Evolutionary conservation across 768 basidiomycete species (phyloP).

Genomic region (Termitomyces sp.): DNA sequence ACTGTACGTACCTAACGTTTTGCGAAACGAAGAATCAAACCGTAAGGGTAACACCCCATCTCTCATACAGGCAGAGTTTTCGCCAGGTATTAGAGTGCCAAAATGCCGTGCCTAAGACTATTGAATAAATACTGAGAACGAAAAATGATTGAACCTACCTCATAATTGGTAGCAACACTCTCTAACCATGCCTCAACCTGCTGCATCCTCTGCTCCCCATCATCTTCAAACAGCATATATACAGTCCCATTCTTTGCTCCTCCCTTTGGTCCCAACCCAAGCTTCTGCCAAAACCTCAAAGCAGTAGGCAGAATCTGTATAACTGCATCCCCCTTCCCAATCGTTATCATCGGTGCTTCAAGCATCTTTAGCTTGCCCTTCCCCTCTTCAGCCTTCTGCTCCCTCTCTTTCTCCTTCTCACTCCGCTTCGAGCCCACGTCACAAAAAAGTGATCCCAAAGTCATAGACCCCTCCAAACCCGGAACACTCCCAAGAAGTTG

Average conservation of each 20-base stretch:
- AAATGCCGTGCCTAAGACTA: conserved; percentile 53
- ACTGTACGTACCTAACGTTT: conserved; percentile 49
- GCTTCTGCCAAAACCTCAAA: conserved; percentile 82
- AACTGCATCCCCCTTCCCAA: conserved; percentile 65
- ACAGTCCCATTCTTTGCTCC: conserved; percentile 70
- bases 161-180: conserved; percentile 50
- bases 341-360: conserved; percentile 52
- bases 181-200: conserved; percentile 61
- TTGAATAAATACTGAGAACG: conserved; percentile 1
- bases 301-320: conserved; percentile 71
- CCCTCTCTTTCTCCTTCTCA: background rate
- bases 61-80: conserved; percentile 38
- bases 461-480: conserved; percentile 35
- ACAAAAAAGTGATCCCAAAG: conserved; percentile 38
- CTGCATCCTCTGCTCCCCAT: conserved; percentile 40
- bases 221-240: conserved; percentile 69
- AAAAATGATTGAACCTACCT: conserved; percentile 39
- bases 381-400: background rate
- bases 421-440: background rate
- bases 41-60: conserved; percentile 63
- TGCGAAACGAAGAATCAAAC: conserved; percentile 66
- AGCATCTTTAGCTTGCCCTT: conserved; percentile 7
- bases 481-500: conserved; percentile 39
- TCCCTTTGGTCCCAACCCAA: conserved; percentile 66
- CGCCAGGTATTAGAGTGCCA: conserved; percentile 55